Percentiles rank a stretch among this genome's conserved stretches.
Evolutionary conservation across 352 stramenopile species (phyloP).

Genomic region (Globisporangium abappressorium): DNA sequence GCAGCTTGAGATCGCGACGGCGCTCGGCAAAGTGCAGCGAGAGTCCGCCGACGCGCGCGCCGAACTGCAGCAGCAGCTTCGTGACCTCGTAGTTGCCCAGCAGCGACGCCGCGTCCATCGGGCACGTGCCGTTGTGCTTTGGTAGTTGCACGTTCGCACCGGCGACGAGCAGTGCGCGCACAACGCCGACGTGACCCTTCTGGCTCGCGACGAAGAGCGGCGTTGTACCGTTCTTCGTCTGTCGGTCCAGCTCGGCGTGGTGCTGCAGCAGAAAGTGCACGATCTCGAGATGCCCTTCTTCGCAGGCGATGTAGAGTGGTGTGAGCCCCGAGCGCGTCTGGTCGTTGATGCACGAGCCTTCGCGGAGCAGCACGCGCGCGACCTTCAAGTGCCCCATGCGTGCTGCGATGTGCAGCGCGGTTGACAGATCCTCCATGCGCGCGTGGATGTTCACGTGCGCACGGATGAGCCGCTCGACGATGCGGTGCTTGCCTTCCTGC

Average conservation of each 20-base stretch:
- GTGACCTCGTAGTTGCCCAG: constrained; percentile 60
- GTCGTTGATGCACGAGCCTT: constrained; percentile 55
- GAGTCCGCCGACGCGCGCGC: constrained; percentile 57
- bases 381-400: constrained; percentile 73
- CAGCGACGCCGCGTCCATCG: constrained; percentile 67
- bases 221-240: constrained; percentile 63
- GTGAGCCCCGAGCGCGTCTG: constrained; percentile 79
- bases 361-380: constrained; percentile 43
- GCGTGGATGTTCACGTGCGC: constrained; percentile 51
- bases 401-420: constrained; percentile 73
- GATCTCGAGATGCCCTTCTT: constrained; percentile 72
- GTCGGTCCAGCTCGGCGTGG: constrained; percentile 27
- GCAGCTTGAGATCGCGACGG: constrained; percentile 51
- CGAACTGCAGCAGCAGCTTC: constrained; percentile 60
- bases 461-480: constrained; percentile 55
- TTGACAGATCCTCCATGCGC: constrained; percentile 77
- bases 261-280: constrained; percentile 54
- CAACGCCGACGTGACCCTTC: constrained; percentile 53
- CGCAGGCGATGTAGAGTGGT: constrained; percentile 79
- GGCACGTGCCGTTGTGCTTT: constrained; percentile 73
- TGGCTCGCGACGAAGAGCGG: constrained; percentile 78
- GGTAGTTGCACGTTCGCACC: constrained; percentile 50
- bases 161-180: constrained; percentile 49
- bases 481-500: constrained; percentile 65
- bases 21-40: constrained; percentile 77